phyloP scores from a whole-genome alignment of 2,329 filamentous ascomycete genomes.

The Torrubiellomyces zombiae region DNA sequence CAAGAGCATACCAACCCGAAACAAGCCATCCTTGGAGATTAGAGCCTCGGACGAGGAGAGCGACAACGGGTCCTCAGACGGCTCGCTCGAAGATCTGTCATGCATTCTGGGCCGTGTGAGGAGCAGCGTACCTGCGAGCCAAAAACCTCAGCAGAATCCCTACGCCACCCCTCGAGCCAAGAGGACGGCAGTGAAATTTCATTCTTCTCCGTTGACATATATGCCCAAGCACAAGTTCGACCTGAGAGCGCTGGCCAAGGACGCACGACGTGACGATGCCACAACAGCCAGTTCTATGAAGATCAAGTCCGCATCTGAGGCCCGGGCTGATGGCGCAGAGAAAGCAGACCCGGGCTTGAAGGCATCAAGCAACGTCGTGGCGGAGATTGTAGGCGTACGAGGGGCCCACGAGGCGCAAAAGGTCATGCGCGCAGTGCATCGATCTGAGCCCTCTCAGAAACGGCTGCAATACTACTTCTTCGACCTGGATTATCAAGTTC shows the following conservation, averaged over 20 bases:
- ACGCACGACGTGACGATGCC: slow-evolving; percentile 41
- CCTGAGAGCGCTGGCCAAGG: slow-evolving; percentile 42
- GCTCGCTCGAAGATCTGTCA: slow-evolving; percentile 37
- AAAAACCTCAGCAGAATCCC: slow-evolving; percentile 6
- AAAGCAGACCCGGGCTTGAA: no score
- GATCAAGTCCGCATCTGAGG: slow-evolving; percentile 21
- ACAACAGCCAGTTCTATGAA: slow-evolving; percentile 36
- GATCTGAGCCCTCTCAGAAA: slow-evolving; percentile 23
- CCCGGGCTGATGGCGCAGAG: no score
- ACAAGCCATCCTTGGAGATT: slow-evolving; percentile 28
- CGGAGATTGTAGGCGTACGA: slow-evolving; percentile 17
- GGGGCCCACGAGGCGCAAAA: slow-evolving; percentile 27
- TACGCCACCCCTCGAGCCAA: slow-evolving; percentile 30
- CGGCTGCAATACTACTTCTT: slow-evolving; percentile 34
- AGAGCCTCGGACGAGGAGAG: slow-evolving; percentile 55
- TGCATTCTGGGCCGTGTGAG: slow-evolving; percentile 13
- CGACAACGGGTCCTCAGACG: slow-evolving; percentile 35
- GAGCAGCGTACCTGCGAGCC: slow-evolving; percentile 4
- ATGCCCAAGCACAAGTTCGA: slow-evolving; percentile 45
- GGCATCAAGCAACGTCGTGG: slow-evolving; percentile 9
- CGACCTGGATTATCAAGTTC: slow-evolving; percentile 14
- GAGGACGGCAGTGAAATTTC: slow-evolving; percentile 22
- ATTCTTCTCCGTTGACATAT: slow-evolving; percentile 31
- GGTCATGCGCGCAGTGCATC: slow-evolving; percentile 31
- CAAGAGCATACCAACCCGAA: slow-evolving; percentile 8